These are phyloP conservation scores for Kluyveromyces wickerhamii DNA, from an alignment of 805 yeast species.

Conservation along the genomic window DNA sequence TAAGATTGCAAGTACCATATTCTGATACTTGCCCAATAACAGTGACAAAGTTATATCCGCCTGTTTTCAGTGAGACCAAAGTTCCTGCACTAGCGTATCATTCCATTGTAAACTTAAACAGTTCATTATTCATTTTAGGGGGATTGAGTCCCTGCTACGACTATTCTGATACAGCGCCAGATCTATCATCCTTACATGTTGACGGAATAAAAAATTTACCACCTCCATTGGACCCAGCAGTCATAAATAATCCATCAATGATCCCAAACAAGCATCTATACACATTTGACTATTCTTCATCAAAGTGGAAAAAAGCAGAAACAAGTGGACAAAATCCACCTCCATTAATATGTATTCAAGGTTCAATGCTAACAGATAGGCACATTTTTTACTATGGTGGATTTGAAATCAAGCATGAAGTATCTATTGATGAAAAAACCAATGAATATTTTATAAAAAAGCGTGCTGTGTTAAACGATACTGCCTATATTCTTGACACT, in stretches of 20 bases:
- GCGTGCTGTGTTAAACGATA: slow-evolving; percentile 40
- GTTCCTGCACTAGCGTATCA: slow-evolving; percentile 40
- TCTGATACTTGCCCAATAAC: slow-evolving; percentile 8
- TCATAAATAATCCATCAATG: slow-evolving; percentile 37
- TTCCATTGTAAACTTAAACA: slow-evolving; percentile 33
- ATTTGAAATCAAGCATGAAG: slow-evolving; percentile 36
- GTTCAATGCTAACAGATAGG: slow-evolving; percentile 44
- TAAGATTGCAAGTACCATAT: neutral
- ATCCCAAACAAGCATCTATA: slow-evolving; percentile 34
- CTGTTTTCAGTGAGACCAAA: slow-evolving; percentile 33
- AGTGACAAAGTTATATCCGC: slow-evolving; percentile 22
- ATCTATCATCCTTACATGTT: slow-evolving; percentile 31
- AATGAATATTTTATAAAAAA: slow-evolving; percentile 35
- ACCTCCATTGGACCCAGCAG: slow-evolving; percentile 36
- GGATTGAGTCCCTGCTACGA: slow-evolving; percentile 33
- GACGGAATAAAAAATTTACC: slow-evolving; percentile 38
- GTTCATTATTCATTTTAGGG: slow-evolving; percentile 36
- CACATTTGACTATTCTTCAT: slow-evolving; percentile 34
- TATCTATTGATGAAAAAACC: slow-evolving; percentile 21
- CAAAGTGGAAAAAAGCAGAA: slow-evolving; percentile 29
- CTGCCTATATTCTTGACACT: slow-evolving; percentile 53
- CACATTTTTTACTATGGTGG: slow-evolving; percentile 69
- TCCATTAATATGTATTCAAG: slow-evolving; percentile 41
- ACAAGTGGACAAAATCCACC: slow-evolving; percentile 41
- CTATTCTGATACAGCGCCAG: slow-evolving; percentile 22